phyloP scores from a whole-genome alignment of 2,329 filamentous ascomycete genomes.

The Talaromyces sp. region DNA sequence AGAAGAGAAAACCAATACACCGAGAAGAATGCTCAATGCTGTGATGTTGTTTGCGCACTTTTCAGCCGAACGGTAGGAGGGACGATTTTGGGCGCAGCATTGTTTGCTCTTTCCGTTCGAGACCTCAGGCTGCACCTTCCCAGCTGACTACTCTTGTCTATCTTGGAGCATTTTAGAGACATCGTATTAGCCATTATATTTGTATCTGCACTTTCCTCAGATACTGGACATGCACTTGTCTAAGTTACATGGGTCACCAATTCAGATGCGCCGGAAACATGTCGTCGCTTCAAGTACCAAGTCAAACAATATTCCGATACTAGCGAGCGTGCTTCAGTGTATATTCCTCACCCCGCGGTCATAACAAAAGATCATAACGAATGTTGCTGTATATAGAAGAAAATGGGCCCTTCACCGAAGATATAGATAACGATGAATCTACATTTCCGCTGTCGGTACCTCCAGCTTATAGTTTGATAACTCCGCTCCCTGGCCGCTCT shows the following conservation, averaged over 20 bases:
- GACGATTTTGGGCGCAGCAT: neutral
- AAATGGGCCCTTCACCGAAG: neutral
- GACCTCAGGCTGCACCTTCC: neutral
- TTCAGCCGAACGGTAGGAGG: neutral
- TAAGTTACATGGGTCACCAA: neutral
- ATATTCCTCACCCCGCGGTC: neutral
- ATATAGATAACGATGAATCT: neutral
- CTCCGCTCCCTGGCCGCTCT: slow-evolving; percentile 66
- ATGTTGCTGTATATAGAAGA: neutral
- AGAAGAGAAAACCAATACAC: neutral
- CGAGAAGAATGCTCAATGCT: neutral
- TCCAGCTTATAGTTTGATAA: slow-evolving; percentile 56
- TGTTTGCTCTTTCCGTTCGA: neutral
- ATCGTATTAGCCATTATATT: neutral
- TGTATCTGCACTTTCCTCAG: neutral
- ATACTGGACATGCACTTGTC: neutral
- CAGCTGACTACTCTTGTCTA: neutral
- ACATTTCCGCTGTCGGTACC: slow-evolving; percentile 15
- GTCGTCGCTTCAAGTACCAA: neutral
- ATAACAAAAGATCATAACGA: slow-evolving; percentile 1
- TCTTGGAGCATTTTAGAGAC: neutral
- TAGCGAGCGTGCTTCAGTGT: neutral
- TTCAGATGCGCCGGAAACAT: neutral
- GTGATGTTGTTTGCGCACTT: neutral
- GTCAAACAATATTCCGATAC: neutral